phyloP scores from a whole-genome alignment of 2,329 filamentous ascomycete species.

The Chaetomiaceae sp. region DNA sequence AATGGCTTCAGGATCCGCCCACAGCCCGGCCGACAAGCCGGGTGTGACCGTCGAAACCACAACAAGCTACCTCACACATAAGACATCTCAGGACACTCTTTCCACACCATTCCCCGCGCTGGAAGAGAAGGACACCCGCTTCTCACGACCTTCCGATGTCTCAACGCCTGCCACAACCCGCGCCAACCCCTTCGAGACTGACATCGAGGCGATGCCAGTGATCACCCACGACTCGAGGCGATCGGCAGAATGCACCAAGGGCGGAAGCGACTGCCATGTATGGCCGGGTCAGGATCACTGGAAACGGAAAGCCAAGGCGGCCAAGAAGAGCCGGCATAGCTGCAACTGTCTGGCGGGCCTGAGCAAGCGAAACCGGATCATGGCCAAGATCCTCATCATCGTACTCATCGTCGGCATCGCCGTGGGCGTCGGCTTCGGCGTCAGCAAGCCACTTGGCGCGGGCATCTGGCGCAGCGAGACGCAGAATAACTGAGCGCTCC shows the following conservation, averaged over 20 bases:
- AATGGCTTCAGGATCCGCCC: slow-evolving; percentile 23
- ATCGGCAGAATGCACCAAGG: slow-evolving; percentile 31
- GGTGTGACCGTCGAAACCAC: slow-evolving; percentile 23
- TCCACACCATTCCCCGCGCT: slow-evolving; percentile 24
- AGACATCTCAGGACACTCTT: slow-evolving; percentile 28
- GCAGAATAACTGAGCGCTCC: slow-evolving; percentile 17
- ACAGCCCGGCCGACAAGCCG: slow-evolving; percentile 17
- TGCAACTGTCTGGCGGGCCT: slow-evolving; percentile 52
- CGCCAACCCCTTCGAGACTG: slow-evolving; percentile 53
- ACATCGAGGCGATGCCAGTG: slow-evolving; percentile 48
- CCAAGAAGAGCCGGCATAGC: slow-evolving; percentile 47
- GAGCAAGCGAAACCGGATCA: slow-evolving; percentile 50
- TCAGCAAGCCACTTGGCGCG: slow-evolving; percentile 58
- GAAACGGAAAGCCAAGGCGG: slow-evolving; percentile 55
- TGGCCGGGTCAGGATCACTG: slow-evolving; percentile 59
- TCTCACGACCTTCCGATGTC: slow-evolving; percentile 31
- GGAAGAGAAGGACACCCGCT: slow-evolving; percentile 23
- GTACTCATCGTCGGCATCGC: slow-evolving; percentile 26
- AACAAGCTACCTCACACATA: slow-evolving; percentile 19
- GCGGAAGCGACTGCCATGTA: slow-evolving; percentile 49
- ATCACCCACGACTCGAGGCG: slow-evolving; percentile 37
- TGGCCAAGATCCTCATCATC: slow-evolving; percentile 44
- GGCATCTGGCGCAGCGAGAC: slow-evolving; percentile 47
- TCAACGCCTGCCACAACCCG: slow-evolving; percentile 43
- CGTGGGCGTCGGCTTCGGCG: slow-evolving; percentile 49